phyloP scores from a whole-genome alignment of 257 asterid species.

The Vinca minor region DNA sequence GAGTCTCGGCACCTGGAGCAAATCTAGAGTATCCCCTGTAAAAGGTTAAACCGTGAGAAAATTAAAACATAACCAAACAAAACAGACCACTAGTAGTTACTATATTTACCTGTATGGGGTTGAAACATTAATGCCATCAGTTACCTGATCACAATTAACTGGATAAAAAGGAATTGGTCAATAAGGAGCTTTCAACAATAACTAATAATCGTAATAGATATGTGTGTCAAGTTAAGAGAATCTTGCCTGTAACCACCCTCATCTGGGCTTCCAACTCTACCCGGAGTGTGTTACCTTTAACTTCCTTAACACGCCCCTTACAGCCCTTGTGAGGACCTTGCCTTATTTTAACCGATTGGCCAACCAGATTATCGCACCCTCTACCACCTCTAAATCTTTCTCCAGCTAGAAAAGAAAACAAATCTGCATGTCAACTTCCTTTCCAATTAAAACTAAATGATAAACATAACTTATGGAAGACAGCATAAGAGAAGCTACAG shows the following conservation, averaged over 20 bases:
- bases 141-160: constrained; percentile 70
- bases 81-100: background rate
- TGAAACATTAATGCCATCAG: constrained; percentile 66
- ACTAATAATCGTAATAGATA: background rate
- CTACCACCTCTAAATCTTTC: constrained; percentile 78
- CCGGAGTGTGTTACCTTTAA: constrained; percentile 72
- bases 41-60: too few relatives aligned
- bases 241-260: constrained; percentile 89
- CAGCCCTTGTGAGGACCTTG: constrained; percentile 84
- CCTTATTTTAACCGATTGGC: constrained; percentile 66
- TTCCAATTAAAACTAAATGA: too few relatives aligned
- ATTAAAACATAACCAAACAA: background rate
- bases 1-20: too few relatives aligned
- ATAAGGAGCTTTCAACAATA: background rate
- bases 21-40: too few relatives aligned
- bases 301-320: constrained; percentile 79
- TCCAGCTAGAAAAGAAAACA: constrained; percentile 38
- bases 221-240: background rate
- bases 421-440: background rate
- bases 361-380: constrained; percentile 72
- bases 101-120: constrained; percentile 57
- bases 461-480: too few relatives aligned
- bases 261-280: constrained; percentile 91
- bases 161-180: constrained; percentile 25
- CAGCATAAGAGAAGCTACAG: too few relatives aligned